Percentiles rank a stretch among this genome's conserved stretches.
These are phyloP conservation scores for Camellia oleifera DNA, from an alignment of 179 eudicot species.

Conservation along the genomic window DNA sequence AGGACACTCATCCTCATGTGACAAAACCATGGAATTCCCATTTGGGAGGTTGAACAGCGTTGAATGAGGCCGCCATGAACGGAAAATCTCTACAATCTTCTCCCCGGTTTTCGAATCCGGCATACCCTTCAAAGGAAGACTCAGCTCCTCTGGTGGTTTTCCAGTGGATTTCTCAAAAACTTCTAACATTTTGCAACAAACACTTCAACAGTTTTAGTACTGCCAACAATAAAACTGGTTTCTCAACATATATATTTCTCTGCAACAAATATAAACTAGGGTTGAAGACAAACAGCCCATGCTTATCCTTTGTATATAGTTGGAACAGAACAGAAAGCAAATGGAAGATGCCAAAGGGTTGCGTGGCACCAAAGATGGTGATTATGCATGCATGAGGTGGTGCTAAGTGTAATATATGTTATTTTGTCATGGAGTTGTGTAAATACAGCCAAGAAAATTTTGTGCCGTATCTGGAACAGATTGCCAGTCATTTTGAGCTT, in stretches of 20 bases:
- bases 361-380: no score
- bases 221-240: no score
- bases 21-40: slow-evolving; percentile 37
- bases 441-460: neutral
- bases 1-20: slow-evolving; percentile 29
- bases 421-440: neutral
- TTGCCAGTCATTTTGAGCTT: no score
- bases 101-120: slow-evolving; percentile 16
- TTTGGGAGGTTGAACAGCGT: slow-evolving; percentile 23
- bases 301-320: slow-evolving; percentile 18
- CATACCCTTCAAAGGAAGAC: slow-evolving; percentile 20
- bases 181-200: slow-evolving; percentile 29
- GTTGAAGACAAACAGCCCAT: neutral
- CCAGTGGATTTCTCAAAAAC: slow-evolving; percentile 28
- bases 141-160: slow-evolving; percentile 30
- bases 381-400: neutral
- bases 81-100: slow-evolving; percentile 25
- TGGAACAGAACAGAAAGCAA: slow-evolving; percentile 10
- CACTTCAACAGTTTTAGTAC: no score
- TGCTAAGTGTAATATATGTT: slow-evolving; percentile 11
- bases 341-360: slow-evolving; percentile 12
- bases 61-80: slow-evolving; percentile 20
- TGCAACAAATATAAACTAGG: neutral
- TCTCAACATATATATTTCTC: no score
- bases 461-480: neutral